phyloP scores from a whole-genome alignment of 192 early-diverging fungal genomes.

The Pecoramyces ruminantium region DNA sequence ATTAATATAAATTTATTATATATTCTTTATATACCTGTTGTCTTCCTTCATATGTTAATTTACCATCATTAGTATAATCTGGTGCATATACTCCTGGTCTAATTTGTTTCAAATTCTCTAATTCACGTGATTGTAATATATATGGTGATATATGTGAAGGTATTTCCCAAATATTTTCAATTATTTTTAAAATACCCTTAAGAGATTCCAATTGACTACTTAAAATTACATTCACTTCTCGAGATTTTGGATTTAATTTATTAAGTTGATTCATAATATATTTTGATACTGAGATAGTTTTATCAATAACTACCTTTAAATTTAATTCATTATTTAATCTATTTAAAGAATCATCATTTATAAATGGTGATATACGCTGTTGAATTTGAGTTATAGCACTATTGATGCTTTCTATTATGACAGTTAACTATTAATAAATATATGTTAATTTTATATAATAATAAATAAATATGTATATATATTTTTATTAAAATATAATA shows the following conservation, averaged over 20 bases:
- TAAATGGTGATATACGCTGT: background rate
- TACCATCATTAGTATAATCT: background rate
- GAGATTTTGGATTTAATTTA: background rate
- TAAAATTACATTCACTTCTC: background rate
- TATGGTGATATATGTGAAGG: background rate
- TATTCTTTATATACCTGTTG: background rate
- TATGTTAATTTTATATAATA: too few species aligned
- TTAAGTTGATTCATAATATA: background rate
- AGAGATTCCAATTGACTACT: background rate
- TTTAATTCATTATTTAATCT: background rate
- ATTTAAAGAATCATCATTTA: background rate
- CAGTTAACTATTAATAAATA: background rate
- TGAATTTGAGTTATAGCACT: background rate
- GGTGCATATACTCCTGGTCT: background rate
- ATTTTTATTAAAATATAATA: background rate
- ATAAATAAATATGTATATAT: background rate
- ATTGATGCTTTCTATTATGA: background rate
- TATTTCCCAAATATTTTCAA: background rate
- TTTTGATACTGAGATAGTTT: background rate
- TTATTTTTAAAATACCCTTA: background rate
- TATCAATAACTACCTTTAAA: background rate
- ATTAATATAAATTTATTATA: too few species aligned
- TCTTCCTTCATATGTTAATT: background rate
- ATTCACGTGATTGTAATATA: background rate
- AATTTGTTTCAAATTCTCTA: background rate